Evolutionary conservation across 2,329 filamentous ascomycete genomes (phyloP), one percentile per base, ranked within the genome.

Genomic region (Pseudogymnoascus destructans): DNA sequence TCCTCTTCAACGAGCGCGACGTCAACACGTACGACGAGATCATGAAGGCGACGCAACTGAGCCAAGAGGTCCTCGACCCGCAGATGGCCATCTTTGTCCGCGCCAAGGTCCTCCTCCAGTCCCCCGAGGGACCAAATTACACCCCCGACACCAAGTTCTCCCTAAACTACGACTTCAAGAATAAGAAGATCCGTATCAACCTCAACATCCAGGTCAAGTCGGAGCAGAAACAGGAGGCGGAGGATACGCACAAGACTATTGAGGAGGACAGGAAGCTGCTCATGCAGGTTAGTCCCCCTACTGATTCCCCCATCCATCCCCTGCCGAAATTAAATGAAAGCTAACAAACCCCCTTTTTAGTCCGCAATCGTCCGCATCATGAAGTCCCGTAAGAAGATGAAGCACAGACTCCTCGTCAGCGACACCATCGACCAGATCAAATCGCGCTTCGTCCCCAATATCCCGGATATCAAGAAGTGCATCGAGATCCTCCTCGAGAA

Each of bases 321-420:
- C 32, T 32, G 42, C 21, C 15, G 25, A 40, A 38, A 3, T 33
- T 21, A 4, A 13, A 55, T 3, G 13, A 3, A 59, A 30, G 63
- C 59, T 40, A 40, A 62, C 59, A 60, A 62, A 69, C 74, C 63
- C 35, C 57, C 11, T 42, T 62, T 56, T 59, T 64, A 98, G 92
- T 97, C 93, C 62, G 91, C 92, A 21, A 97, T 98, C 71, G 93
- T 98, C 59, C 89, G 93, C 68, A 96, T 98, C 76, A 98, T 98
- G 93, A 98, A 98, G 77, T 95, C 92, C 3, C 86, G 93, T 61
- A 97, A 98, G 83, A 89, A 86, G 75, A 95, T 97, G 89, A 97
- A 96, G 81, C 92, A 98, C 74, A 84, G 86, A 61, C 87, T 93
- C 69, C 84, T 98, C 10, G 90, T 98, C 58, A 86, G 89, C 69